phyloP scores from a whole-genome alignment of 352 stramenopile genomes.

The Globisporangium recalcitrans region DNA sequence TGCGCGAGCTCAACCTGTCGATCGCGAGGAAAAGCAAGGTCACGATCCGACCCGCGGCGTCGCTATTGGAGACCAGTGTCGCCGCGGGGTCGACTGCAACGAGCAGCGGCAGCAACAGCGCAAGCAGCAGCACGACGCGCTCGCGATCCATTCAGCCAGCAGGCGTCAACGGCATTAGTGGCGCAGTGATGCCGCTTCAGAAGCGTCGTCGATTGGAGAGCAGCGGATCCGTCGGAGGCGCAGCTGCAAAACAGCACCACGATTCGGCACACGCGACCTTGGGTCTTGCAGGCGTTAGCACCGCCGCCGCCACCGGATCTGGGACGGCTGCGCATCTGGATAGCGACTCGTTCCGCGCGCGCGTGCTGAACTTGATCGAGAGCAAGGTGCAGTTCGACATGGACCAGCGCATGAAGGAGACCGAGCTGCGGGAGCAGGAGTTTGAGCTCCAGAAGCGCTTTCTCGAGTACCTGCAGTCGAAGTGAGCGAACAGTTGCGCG shows the following conservation, averaged over 20 bases:
- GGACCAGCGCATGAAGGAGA: conserved; percentile 71
- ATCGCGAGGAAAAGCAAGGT: conserved; percentile 50
- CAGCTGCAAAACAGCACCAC: not conserved
- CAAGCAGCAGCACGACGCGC: not conserved
- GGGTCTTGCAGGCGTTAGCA: not conserved
- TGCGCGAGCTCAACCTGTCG: conserved; percentile 51
- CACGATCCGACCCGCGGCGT: conserved; percentile 16
- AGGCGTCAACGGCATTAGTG: not conserved
- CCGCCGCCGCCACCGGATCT: not conserved
- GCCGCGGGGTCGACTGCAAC: conserved; percentile 12
- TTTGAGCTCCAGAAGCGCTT: conserved; percentile 81
- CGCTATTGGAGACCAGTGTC: conserved; percentile 17
- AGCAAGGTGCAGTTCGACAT: conserved; percentile 83
- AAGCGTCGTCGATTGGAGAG: conserved; percentile 15
- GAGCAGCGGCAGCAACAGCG: not conserved
- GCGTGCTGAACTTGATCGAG: conserved; percentile 69
- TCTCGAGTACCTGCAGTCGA: conserved; percentile 77
- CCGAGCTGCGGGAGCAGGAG: conserved; percentile 71
- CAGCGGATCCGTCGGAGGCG: not conserved
- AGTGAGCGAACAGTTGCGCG: conserved; percentile 22
- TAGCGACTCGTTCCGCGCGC: conserved; percentile 49
- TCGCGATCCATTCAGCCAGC: conserved; percentile 1
- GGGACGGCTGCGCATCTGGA: conserved; percentile 15
- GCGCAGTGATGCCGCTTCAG: conserved; percentile 6
- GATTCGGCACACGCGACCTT: not conserved